Conservation (phyloP, 345 rosid genomes). For the Populus pruinosa region DNA sequence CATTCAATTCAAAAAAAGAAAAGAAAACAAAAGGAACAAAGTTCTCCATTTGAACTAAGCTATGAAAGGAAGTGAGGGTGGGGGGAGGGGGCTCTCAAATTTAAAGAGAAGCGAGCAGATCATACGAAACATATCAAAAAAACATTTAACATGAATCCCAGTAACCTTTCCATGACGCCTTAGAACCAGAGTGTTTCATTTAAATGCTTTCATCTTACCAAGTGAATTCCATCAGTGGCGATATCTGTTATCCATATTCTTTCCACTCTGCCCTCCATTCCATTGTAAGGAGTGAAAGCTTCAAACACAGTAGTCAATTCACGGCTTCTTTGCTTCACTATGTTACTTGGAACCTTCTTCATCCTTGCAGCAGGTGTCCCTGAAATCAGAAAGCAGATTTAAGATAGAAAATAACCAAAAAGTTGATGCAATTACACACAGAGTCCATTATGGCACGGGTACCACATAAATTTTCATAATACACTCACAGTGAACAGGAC, state of each 20-base stretch:
- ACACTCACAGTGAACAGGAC: neutral
- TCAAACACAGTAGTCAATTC: constrained; percentile 84
- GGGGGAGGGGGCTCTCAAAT: no score
- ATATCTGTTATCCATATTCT: constrained; percentile 93
- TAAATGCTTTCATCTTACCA: constrained; percentile 44
- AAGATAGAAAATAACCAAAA: neutral
- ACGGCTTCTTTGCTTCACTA: constrained; percentile 86
- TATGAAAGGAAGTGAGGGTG: neutral
- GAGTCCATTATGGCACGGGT: neutral
- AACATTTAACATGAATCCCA: neutral
- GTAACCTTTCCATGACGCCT: neutral
- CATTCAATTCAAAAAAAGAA: neutral
- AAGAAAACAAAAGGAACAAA: neutral
- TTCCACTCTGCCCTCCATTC: constrained; percentile 80
- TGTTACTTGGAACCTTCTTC: constrained; percentile 83
- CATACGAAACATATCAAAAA: neutral
- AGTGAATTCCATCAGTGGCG: constrained; percentile 81
- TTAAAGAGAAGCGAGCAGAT: neutral
- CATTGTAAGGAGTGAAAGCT: constrained; percentile 75
- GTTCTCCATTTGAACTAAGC: neutral
- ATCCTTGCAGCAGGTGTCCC: constrained; percentile 98
- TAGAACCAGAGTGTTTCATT: neutral
- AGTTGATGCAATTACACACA: neutral
- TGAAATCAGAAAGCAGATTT: constrained; percentile 21
- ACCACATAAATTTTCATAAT: neutral